These are phyloP conservation scores for Annulohypoxylon truncatum DNA, from an alignment of 2,329 filamentous ascomycete species.

Conservation along the genomic window DNA sequence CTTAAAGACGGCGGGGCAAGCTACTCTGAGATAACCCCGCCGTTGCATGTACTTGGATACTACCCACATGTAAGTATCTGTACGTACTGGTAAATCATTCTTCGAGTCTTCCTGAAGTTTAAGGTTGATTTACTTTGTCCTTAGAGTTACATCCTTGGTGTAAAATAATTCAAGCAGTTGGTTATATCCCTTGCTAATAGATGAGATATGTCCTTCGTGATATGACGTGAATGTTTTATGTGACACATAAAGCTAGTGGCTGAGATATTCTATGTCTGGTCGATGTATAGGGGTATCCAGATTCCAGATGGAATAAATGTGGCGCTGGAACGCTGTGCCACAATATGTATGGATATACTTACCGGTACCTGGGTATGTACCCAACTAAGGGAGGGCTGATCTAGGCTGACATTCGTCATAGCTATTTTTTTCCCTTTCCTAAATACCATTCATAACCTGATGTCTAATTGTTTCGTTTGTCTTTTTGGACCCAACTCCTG, in stretches of 20 bases:
- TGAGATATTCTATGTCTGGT: not conserved
- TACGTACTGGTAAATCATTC: not conserved
- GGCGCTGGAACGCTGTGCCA: slow-evolving; percentile 26
- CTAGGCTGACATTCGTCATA: slow-evolving; percentile 37
- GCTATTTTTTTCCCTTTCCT: slow-evolving; percentile 12
- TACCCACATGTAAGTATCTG: not conserved
- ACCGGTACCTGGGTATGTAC: not conserved
- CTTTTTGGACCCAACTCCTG: not conserved
- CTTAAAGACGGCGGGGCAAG: not conserved
- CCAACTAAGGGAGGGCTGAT: not conserved
- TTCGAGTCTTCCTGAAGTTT: not conserved
- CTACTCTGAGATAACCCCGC: not conserved
- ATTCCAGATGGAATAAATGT: slow-evolving; percentile 2
- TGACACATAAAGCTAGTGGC: not conserved
- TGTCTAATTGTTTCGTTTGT: not conserved
- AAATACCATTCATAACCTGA: not conserved
- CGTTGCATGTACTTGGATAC: not conserved
- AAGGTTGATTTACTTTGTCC: no score
- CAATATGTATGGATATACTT: no score
- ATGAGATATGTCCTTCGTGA: not conserved
- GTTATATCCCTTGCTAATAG: no score
- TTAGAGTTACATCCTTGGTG: no score
- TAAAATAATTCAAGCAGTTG: no score
- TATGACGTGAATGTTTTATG: not conserved
- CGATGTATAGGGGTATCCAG: no score